These are phyloP conservation scores for Syzygium malaccense DNA, from an alignment of 441 rosid species.

Conservation along the genomic window DNA sequence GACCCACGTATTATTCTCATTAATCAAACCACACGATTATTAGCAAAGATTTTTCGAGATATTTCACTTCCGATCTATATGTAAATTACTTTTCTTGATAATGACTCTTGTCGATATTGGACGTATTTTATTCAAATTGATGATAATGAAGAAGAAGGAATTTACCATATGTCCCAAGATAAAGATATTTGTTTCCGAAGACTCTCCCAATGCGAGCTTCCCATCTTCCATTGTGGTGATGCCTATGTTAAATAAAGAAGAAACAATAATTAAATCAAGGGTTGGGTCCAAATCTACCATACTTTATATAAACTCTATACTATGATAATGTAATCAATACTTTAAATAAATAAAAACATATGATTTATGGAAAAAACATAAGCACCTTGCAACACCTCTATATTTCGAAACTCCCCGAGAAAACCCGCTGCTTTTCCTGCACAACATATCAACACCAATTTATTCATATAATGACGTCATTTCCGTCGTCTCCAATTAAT, in stretches of 20 bases:
- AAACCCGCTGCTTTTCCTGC: constrained; percentile 13
- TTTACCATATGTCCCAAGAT: not conserved
- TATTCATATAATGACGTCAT: not conserved
- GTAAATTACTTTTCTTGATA: not conserved
- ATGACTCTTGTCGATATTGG: too few species aligned
- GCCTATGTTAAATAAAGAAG: not conserved
- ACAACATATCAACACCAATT: not conserved
- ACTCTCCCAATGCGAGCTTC: not conserved
- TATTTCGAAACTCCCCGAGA: constrained; percentile 12
- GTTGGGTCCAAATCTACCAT: not conserved
- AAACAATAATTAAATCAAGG: not conserved
- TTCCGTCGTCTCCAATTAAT: not conserved
- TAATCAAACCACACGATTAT: not conserved
- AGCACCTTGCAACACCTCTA: constrained; percentile 11
- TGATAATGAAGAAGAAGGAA: not conserved
- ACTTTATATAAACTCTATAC: not conserved
- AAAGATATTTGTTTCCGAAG: constrained; percentile 1
- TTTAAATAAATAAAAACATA: not conserved
- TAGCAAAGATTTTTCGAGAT: not conserved
- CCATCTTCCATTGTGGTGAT: not conserved
- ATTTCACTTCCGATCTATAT: not conserved
- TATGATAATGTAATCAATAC: not conserved
- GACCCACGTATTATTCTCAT: not conserved
- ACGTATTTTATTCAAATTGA: not conserved
- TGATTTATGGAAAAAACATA: not conserved